These are phyloP conservation scores for Keithomyces neogunnii DNA, from an alignment of 2,329 filamentous ascomycete species.

Conservation along the genomic window DNA sequence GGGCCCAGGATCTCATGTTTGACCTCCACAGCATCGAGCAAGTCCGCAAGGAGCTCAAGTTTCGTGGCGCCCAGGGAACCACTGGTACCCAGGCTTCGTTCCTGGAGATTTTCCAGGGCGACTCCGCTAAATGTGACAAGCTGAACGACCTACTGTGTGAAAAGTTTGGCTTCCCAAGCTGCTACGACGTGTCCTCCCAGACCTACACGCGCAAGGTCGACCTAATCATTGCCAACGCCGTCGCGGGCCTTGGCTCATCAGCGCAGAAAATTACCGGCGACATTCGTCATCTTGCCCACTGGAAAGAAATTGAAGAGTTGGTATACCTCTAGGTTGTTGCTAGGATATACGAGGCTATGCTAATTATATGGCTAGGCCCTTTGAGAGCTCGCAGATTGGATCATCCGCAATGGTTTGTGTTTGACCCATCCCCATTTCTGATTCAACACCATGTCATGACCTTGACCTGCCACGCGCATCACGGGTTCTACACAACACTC, in stretches of 20 bases:
- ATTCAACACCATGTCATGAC: too few species aligned
- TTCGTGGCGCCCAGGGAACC: constrained; percentile 62
- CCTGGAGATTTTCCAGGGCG: constrained; percentile 34
- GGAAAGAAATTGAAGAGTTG: constrained; percentile 74
- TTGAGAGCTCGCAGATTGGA: constrained; percentile 72
- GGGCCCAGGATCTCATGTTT: constrained; percentile 56
- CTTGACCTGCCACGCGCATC: too few species aligned
- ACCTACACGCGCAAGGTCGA: constrained; percentile 71
- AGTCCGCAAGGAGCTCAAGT: constrained; percentile 58
- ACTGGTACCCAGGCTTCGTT: constrained; percentile 76
- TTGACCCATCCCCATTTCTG: too few species aligned
- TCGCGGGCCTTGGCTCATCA: constrained; percentile 71
- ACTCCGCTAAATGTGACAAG: constrained; percentile 39
- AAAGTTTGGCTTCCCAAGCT: constrained; percentile 43
- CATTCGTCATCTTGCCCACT: constrained; percentile 63
- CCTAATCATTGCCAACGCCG: constrained; percentile 68
- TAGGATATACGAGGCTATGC: too few species aligned
- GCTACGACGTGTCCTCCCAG: constrained; percentile 56
- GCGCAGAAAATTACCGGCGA: constrained; percentile 62
- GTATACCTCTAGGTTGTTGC: too few species aligned
- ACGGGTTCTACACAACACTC: too few species aligned
- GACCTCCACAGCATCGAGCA: constrained; percentile 68
- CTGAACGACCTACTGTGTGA: constrained; percentile 48
- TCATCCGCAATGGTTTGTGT: constrained; percentile 19
- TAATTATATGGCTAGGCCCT: constrained; percentile 34